Evolutionary conservation across 306 rosid species (phyloP), one percentile per base, ranked within the genome.

Genomic region (Abrus precatorius): DNA sequence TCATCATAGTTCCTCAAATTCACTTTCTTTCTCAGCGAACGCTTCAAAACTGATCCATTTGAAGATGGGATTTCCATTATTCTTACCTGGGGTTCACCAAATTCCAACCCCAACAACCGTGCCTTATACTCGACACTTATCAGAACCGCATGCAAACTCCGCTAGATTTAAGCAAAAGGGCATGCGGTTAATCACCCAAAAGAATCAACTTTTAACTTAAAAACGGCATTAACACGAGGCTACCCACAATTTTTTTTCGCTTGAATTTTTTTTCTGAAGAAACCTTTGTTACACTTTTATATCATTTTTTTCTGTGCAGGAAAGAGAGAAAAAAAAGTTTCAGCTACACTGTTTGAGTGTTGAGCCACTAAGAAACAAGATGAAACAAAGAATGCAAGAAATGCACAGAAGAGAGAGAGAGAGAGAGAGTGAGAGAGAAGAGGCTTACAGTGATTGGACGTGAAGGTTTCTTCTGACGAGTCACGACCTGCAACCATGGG

Each of bases 11-110:
- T 88, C 7, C 94, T 87, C 71, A 81, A 40, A 75, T 80, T 72
- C 5, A 87, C 80, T 74, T 88, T 95, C 87, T 89, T 95, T 61
- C 98, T 91, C 78, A 80, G 48, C 0, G 98, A 87, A 65, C 95
- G 89, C 84, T 85, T 95, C 4, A 64, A 61, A 78, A 44, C 76
- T 3, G 93, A 89, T 61, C 92, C 89, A 45, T 65, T 86, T 1
- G 88, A 84, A 77, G 80, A 52, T 3, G 90, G 84, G 13, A 83
- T 73, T 52, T 78, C 94, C 97, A 92, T 92, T 84, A 54, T 80
- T 73, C 82, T 72, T 53, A 27, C 49, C 78, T 13, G 40, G 9
- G 34, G 45, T 55, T 48, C 68, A 49, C 52, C 30, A 3, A 68
- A 63, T 36, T 36, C 40, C 40, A 36, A 36, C 64, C 75, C 49